Conservation (phyloP, 1,139 yeast genomes). For the Hansenula anomala region DNA sequence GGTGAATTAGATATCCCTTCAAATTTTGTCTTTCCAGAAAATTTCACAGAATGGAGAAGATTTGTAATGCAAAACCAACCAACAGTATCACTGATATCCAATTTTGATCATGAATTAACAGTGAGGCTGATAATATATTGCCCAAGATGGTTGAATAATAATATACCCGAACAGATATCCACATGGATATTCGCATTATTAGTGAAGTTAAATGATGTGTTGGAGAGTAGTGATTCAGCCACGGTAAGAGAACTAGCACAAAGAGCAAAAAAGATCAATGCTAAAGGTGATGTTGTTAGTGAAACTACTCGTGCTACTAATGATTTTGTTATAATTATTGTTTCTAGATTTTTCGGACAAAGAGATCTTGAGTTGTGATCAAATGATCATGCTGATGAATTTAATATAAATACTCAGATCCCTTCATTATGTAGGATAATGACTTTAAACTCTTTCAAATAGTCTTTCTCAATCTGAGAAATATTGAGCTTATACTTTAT, state of each 20-base stretch:
- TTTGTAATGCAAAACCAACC: constrained; percentile 16
- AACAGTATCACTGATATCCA: constrained; percentile 9
- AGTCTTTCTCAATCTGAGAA: no score
- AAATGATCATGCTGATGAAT: no score
- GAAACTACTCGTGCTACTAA: constrained; percentile 5
- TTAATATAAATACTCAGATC: no score
- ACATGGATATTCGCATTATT: constrained; percentile 18
- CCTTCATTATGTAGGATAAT: no score
- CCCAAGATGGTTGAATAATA: constrained; percentile 16
- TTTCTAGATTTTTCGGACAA: constrained; percentile 15
- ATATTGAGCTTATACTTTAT: no score
- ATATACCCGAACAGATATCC: constrained; percentile 10
- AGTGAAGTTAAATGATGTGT: constrained; percentile 10
- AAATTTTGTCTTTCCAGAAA: constrained; percentile 15
- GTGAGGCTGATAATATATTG: constrained; percentile 16
- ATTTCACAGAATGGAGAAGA: constrained; percentile 22
- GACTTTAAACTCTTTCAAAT: no score
- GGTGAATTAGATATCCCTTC: constrained; percentile 11
- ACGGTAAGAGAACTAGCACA: constrained; percentile 15
- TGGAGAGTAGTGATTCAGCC: constrained; percentile 15
- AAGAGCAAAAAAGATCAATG: constrained; percentile 10
- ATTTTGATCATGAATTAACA: constrained; percentile 17
- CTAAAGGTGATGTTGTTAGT: constrained; percentile 1
- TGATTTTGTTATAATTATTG: constrained; percentile 8
- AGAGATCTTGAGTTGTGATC: constrained; percentile 10